Evolutionary conservation across 371 early-diverging fungal genomes (phyloP).

Genomic region (Zancudomyces culisetae): DNA sequence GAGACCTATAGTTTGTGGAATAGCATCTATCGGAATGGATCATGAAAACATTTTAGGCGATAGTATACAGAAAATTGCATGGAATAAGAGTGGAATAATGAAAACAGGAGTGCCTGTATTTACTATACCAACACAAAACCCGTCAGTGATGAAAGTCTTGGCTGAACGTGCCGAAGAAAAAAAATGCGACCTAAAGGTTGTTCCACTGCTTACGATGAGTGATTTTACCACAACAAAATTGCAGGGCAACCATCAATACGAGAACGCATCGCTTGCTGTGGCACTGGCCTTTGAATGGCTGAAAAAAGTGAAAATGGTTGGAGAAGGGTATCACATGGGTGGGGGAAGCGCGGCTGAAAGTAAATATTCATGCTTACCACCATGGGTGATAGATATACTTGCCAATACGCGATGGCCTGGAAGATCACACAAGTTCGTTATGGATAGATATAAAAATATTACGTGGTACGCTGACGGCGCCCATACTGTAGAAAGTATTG

Average conservation of each 20-base stretch:
- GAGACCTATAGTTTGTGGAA: slow-evolving; percentile 51
- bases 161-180: slow-evolving; percentile 44
- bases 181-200: slow-evolving; percentile 17
- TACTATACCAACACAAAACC: slow-evolving; percentile 40
- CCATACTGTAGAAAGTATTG: slow-evolving; percentile 74
- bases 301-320: background rate
- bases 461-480: slow-evolving; percentile 84
- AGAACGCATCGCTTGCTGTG: slow-evolving; percentile 65
- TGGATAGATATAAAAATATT: slow-evolving; percentile 18
- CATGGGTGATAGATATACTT: slow-evolving; percentile 28
- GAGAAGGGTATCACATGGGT: background rate
- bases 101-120: slow-evolving; percentile 51
- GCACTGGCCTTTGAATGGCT: slow-evolving; percentile 45
- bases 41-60: slow-evolving; percentile 53
- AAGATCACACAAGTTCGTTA: slow-evolving; percentile 44
- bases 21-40: slow-evolving; percentile 66
- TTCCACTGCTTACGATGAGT: background rate
- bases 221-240: background rate
- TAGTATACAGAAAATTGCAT: slow-evolving; percentile 65
- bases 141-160: slow-evolving; percentile 48
- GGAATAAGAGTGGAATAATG: slow-evolving; percentile 88
- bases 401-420: slow-evolving; percentile 67
- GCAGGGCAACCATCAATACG: slow-evolving; percentile 70
- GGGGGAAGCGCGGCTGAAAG: background rate
- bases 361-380: background rate